phyloP scores from a whole-genome alignment of 116 monocot genomes.

The Iris pallida region DNA sequence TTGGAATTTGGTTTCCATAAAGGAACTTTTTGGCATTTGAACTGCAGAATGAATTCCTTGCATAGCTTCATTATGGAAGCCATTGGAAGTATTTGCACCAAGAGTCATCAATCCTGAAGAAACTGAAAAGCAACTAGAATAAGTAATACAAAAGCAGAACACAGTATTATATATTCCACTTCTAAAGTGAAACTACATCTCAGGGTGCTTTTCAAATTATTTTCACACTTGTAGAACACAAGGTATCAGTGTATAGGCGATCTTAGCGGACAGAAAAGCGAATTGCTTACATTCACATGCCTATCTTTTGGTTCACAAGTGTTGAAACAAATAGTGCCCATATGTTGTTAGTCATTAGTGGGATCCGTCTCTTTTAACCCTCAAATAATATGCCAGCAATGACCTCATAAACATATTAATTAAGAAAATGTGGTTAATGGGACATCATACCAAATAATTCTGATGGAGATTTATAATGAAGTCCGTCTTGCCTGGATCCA shows the following conservation, averaged over 20 bases:
- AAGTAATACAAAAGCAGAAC: background rate
- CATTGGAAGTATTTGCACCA: conserved; percentile 23
- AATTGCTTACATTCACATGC: no score
- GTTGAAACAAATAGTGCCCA: no score
- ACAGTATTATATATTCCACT: background rate
- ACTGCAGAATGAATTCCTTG: conserved; percentile 30
- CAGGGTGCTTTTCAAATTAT: background rate
- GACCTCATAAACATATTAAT: no score
- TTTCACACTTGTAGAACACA: background rate
- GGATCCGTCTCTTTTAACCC: no score
- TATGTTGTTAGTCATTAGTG: no score
- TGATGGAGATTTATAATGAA: conserved; percentile 27
- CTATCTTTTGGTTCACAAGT: no score
- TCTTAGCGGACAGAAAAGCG: no score
- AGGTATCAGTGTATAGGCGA: no score
- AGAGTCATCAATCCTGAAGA: conserved; percentile 39
- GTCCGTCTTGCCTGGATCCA: conserved; percentile 27
- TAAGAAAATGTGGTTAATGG: no score
- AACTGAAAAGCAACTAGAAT: conserved; percentile 5
- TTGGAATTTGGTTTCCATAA: conserved; percentile 41
- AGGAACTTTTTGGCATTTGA: conserved; percentile 29
- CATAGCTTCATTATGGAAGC: conserved; percentile 41
- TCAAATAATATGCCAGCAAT: background rate
- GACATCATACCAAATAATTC: conserved; percentile 50
- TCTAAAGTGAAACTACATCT: conserved; percentile 5